Evolutionary conservation across 257 asterid species (phyloP).

Genomic region (Parsonsia alboflavescens): DNA sequence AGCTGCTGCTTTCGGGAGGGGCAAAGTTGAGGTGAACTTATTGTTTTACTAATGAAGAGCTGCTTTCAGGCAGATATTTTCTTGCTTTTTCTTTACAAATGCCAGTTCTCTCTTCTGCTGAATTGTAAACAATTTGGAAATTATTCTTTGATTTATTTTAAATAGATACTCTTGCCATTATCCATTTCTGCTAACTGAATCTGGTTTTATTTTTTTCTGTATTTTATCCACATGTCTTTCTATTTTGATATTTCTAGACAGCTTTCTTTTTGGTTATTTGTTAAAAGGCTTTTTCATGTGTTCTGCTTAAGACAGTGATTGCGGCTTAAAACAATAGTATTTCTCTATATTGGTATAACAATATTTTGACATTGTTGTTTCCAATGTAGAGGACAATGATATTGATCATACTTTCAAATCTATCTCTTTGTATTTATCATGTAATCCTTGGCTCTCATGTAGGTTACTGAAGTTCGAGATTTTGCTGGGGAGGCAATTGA

Average conservation of each 20-base stretch:
- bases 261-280: neutral
- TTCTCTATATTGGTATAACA: neutral
- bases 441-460: constrained; percentile 7
- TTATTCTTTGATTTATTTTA: neutral
- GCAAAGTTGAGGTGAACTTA: constrained; percentile 71
- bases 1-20: constrained; percentile 46
- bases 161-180: neutral
- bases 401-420: neutral
- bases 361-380: neutral
- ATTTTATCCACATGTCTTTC: neutral
- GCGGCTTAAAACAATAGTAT: neutral
- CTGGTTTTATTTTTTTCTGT: neutral
- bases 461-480: constrained; percentile 83
- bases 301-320: neutral
- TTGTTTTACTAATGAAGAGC: constrained; percentile 11
- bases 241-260: neutral
- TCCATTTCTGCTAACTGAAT: neutral
- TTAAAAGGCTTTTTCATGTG: neutral
- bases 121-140: neutral
- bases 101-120: neutral
- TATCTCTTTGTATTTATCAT: neutral
- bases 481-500: constrained; percentile 89
- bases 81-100: neutral
- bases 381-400: neutral
- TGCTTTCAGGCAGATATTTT: neutral